Evolutionary conservation across 192 early-diverging fungal genomes (phyloP), one percentile per base, ranked within the genome.

Genomic region (Coemansia sp.): DNA sequence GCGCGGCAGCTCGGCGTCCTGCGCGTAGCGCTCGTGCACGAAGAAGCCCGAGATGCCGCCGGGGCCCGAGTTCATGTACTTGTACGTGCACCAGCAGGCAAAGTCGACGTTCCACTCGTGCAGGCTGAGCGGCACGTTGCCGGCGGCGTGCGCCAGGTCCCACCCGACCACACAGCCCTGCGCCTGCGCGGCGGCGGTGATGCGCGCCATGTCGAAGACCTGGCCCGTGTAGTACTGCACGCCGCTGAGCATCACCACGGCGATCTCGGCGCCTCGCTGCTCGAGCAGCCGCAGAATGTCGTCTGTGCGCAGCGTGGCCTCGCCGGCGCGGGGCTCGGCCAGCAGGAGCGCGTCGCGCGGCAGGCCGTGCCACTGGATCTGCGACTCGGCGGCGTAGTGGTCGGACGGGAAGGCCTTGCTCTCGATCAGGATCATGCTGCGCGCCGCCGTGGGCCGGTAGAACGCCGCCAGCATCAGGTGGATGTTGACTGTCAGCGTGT

Each of bases 11-110:
- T 77, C 73, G 39, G 80, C 70, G 57, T 85, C 75, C 36, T 79
- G 71, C n/a, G 86, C 87, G 65, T 96, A 87, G 64, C 88, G 89
- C 70, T 92, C 87, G 60, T 99, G 94, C 7, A 99, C 88, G 78
- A 96, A 99, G 8, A 92, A 87, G 2, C 94, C 94, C 15, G 88
- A 94, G 62, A 99, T 96, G 39, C 92, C 92, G 40, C 97, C 97
- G 0, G 97, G 94, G 3, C 97, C 96, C n/a, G 94, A 88, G 72
- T 99, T 99, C 46, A 99, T 80, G 76, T 99, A 99, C 76, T 99
- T 99, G 89, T 99, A 99, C 5, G 96, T 92, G 86, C 96, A 98
- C 96, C 96, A 98, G 71, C 90, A 91, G 11, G 96, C 97, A 90
- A 98, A 98, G 71, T 99, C 97, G 11, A 96, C 94, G 36, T 89